phyloP scores from a whole-genome alignment of 306 rosid species.

The Corylus heterophylla region DNA sequence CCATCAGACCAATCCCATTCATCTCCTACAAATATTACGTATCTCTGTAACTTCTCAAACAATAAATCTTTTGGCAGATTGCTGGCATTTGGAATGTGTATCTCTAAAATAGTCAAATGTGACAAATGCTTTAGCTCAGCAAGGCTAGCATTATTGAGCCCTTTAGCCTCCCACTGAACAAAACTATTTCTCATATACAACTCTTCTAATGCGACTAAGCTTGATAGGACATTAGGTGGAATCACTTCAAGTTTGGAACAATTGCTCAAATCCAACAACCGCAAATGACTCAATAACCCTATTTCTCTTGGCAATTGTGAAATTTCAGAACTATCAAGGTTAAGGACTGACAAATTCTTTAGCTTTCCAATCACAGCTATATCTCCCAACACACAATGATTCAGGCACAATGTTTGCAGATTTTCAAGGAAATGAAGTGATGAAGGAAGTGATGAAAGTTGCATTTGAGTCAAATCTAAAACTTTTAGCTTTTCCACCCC shows the following conservation, averaged over 20 bases:
- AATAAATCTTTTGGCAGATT: neutral
- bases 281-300: neutral
- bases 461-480: neutral
- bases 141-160: conserved; percentile 2
- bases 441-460: neutral
- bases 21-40: neutral
- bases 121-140: conserved; percentile 10
- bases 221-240: conserved; percentile 14
- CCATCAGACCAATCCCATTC: neutral
- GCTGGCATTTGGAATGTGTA: neutral
- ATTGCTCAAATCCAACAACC: neutral
- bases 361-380: neutral
- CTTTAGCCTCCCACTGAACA: neutral
- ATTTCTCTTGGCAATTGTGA: neutral
- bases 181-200: neutral
- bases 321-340: neutral
- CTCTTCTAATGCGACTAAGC: conserved; percentile 14
- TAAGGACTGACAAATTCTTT: conserved; percentile 8
- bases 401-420: neutral
- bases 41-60: neutral
- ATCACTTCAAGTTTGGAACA: conserved; percentile 10
- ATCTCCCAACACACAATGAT: neutral
- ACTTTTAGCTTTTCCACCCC: conserved; percentile 1
- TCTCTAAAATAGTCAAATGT: neutral
- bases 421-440: neutral